These are phyloP conservation scores for Penicillium griseofulvum DNA, from an alignment of 2,329 filamentous ascomycete species.

Conservation along the genomic window DNA sequence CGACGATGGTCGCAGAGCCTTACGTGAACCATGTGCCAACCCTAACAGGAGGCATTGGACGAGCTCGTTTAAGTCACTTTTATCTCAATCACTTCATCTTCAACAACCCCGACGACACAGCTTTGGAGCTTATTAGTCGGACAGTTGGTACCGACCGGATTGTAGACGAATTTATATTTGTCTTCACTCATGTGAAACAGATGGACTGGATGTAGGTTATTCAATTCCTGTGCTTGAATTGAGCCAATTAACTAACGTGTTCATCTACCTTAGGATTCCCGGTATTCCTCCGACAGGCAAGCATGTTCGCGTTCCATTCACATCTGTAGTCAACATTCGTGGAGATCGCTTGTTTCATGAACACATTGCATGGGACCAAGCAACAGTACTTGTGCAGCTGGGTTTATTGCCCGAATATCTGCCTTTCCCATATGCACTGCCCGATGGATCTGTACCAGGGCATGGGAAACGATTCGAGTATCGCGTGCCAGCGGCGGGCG, in stretches of 20 bases:
- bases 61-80: constrained; percentile 61
- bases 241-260: not conserved
- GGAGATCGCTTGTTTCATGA: constrained; percentile 68
- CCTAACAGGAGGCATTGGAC: constrained; percentile 67
- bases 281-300: constrained; percentile 58
- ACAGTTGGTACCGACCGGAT: constrained; percentile 71
- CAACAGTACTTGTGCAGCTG: constrained; percentile 59
- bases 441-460: constrained; percentile 36
- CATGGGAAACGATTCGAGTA: constrained; percentile 55
- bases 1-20: constrained; percentile 75
- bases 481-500: constrained; percentile 59
- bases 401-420: constrained; percentile 65
- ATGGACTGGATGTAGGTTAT: constrained; percentile 66
- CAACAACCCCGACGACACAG: constrained; percentile 65
- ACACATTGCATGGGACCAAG: constrained; percentile 70
- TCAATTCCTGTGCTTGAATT: not conserved
- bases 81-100: constrained; percentile 74
- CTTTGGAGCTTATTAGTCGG: constrained; percentile 67
- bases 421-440: constrained; percentile 58
- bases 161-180: constrained; percentile 68
- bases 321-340: constrained; percentile 63
- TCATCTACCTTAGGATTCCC: constrained; percentile 46
- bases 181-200: constrained; percentile 60
- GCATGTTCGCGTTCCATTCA: constrained; percentile 60
- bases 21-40: constrained; percentile 78